Evolutionary conservation across 495 filamentous ascomycete genomes (phyloP).

Genomic region (Tuber indicum): DNA sequence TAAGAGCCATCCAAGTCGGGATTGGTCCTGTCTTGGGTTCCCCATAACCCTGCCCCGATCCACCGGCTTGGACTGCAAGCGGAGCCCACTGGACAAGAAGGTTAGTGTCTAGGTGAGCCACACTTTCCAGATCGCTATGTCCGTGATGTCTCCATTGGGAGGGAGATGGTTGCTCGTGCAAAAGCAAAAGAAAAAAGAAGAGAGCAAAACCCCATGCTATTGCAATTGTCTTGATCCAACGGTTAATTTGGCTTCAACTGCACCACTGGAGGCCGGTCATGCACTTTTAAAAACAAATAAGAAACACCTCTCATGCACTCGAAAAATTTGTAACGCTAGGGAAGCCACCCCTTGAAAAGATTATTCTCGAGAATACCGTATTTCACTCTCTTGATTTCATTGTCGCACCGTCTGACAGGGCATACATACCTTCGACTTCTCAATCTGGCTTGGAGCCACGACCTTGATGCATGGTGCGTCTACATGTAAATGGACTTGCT

Average conservation of each 20-base stretch:
- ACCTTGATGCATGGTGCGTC: conserved; percentile 30
- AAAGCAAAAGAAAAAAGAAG: not conserved
- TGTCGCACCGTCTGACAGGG: conserved; percentile 36
- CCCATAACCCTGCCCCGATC: conserved; percentile 28
- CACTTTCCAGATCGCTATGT: conserved; percentile 18
- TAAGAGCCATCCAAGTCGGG: conserved; percentile 25
- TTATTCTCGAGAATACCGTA: not conserved
- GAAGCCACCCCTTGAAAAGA: conserved; percentile 31
- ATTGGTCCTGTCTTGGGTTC: conserved; percentile 20
- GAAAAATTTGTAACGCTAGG: conserved; percentile 10
- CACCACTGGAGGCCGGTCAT: not conserved
- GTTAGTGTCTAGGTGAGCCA: conserved; percentile 18
- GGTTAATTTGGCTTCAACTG: conserved; percentile 1
- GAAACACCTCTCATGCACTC: conserved; percentile 29
- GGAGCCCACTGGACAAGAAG: conserved; percentile 16
- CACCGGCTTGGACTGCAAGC: conserved; percentile 34
- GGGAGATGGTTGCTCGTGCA: not conserved
- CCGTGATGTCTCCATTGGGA: conserved; percentile 20
- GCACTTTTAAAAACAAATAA: conserved; percentile 20
- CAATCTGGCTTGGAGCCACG: conserved; percentile 38
- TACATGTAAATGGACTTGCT: conserved; percentile 22
- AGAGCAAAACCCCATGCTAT: not conserved
- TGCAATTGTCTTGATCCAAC: not conserved
- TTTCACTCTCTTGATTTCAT: conserved; percentile 12
- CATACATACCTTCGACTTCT: conserved; percentile 32